Percentiles rank a stretch among this genome's conserved stretches.
Conservation (phyloP, 257 asterid species). For the Misopates orontium region DNA sequence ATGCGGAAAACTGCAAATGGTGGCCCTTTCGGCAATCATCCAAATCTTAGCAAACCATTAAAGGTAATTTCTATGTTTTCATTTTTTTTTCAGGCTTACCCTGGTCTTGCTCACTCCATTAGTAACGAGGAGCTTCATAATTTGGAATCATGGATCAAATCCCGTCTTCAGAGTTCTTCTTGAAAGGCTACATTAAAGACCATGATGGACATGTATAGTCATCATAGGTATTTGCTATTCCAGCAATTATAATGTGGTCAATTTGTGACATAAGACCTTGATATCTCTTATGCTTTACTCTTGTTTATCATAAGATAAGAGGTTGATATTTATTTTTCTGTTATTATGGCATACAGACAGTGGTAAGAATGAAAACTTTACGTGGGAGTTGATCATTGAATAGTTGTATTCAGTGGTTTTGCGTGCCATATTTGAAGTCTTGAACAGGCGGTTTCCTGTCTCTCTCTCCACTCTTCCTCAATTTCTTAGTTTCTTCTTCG, state of each 20-base stretch:
- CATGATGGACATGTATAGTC: background rate
- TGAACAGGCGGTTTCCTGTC: too few species aligned
- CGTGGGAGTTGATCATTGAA: too few species aligned
- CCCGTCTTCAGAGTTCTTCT: constrained; percentile 62
- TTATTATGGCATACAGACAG: too few species aligned
- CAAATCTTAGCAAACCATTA: background rate
- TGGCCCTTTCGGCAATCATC: background rate
- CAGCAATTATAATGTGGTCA: background rate
- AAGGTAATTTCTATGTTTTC: too few species aligned
- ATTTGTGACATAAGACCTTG: background rate
- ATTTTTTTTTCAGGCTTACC: constrained; percentile 65
- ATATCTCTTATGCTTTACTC: too few species aligned
- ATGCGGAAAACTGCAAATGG: background rate
- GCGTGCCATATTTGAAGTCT: too few species aligned
- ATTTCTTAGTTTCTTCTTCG: too few species aligned
- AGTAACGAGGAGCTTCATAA: constrained; percentile 57
- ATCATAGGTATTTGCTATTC: background rate
- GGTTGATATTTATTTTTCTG: too few species aligned
- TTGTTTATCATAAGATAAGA: too few species aligned
- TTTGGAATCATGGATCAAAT: constrained; percentile 77
- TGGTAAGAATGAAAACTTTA: too few species aligned
- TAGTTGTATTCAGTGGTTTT: too few species aligned
- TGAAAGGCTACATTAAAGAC: constrained; percentile 22
- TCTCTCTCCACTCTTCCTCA: too few species aligned
- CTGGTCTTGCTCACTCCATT: constrained; percentile 75